A percentile compares a stretch with the other conserved stretches of the same genome.
Evolutionary conservation across 352 stramenopile species (phyloP).

Genomic region (Phytophthora sojae): DNA sequence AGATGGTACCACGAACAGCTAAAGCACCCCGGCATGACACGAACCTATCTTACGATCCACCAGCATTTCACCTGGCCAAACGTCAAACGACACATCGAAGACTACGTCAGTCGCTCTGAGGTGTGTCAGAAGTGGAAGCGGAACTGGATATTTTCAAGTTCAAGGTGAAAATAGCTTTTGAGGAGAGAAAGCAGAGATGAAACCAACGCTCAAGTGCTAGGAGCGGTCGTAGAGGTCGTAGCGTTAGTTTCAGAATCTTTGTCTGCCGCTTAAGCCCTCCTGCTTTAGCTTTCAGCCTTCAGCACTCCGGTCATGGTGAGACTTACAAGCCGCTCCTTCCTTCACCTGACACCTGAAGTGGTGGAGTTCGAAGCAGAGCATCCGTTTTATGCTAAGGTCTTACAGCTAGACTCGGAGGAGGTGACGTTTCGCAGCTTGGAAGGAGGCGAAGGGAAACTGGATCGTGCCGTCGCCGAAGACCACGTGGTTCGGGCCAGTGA

Average conservation of each 20-base stretch:
- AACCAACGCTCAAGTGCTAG: background rate
- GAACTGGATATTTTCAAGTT: background rate
- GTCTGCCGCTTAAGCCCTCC: slow-evolving; percentile 4
- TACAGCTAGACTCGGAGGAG: too few species aligned
- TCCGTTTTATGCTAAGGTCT: too few species aligned
- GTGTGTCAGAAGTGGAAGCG: background rate
- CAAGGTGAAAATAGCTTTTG: too few species aligned
- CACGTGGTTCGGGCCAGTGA: too few species aligned
- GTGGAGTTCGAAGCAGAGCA: too few species aligned
- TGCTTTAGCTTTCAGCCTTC: slow-evolving; percentile 5
- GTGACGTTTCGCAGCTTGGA: background rate
- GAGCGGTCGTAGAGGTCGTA: slow-evolving; percentile 9
- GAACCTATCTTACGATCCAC: background rate
- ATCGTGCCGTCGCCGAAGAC: too few species aligned
- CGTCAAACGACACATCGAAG: background rate
- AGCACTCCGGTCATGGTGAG: background rate
- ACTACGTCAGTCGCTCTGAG: background rate
- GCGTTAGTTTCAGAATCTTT: slow-evolving; percentile 12
- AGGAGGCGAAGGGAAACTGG: slow-evolving; percentile 1
- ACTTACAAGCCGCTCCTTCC: too few species aligned
- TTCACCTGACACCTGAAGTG: too few species aligned
- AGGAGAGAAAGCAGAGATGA: too few species aligned
- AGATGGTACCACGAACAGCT: background rate
- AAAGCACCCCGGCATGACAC: background rate
- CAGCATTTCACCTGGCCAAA: background rate